phyloP scores from a whole-genome alignment of 1,284 basidiomycete genomes.

The Cryptococcus deneoformans region DNA sequence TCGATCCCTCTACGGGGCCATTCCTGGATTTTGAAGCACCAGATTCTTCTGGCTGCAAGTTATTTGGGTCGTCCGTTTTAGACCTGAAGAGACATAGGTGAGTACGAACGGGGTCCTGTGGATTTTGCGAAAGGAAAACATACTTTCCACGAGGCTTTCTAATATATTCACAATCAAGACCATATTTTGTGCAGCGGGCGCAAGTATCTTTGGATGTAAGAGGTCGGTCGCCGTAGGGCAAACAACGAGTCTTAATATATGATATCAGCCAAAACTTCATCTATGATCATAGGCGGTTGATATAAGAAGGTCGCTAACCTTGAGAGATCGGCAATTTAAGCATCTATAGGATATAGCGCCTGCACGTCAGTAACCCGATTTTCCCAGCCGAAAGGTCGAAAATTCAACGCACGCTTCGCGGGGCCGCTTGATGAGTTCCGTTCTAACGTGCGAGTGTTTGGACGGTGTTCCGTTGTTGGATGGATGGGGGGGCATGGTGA shows the following conservation, averaged over 20 bases:
- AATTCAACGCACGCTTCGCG: neutral
- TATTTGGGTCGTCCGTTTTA: too few species aligned
- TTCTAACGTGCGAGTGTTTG: neutral
- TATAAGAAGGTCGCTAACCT: neutral
- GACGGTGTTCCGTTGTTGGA: too few species aligned
- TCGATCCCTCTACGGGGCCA: neutral
- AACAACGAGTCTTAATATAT: neutral
- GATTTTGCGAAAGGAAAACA: neutral
- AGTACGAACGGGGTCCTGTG: too few species aligned
- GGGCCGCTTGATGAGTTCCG: constrained; percentile 1
- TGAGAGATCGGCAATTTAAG: neutral
- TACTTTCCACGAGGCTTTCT: constrained; percentile 2
- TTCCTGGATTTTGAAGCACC: neutral
- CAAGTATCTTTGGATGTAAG: constrained; percentile 3
- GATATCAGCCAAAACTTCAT: neutral
- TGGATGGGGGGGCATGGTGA: too few species aligned
- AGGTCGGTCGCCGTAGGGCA: neutral
- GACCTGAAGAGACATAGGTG: too few species aligned
- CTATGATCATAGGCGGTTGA: too few species aligned
- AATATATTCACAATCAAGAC: constrained; percentile 1
- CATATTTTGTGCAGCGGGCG: constrained; percentile 1
- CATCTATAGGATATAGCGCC: neutral
- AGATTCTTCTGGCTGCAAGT: neutral
- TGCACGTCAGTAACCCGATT: neutral
- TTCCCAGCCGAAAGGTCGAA: neutral